A percentile compares a stretch with the other conserved stretches of the same genome.
Evolutionary conservation across 2,329 filamentous ascomycete genomes (phyloP).

Genomic region (Fusarium sororula): DNA sequence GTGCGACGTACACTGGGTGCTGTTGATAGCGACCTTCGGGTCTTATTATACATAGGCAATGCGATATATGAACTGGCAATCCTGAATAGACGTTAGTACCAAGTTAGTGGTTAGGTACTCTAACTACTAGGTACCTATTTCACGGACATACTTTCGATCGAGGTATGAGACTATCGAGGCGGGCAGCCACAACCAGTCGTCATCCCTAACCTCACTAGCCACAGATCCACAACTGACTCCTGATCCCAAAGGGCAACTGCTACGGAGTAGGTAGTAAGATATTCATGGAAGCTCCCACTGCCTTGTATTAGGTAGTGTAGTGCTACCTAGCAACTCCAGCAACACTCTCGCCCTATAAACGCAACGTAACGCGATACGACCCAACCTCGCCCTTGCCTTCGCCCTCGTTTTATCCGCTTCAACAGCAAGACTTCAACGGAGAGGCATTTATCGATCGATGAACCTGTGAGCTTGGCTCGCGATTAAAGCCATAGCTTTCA

Average conservation of each 20-base stretch:
- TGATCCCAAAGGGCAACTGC: slow-evolving; percentile 19
- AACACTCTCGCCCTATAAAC: not conserved
- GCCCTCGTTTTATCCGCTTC: not conserved
- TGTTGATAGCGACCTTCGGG: not conserved
- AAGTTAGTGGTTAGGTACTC: not conserved
- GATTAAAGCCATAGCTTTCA: slow-evolving; percentile 15
- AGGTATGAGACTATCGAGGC: not conserved
- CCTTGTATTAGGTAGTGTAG: not conserved
- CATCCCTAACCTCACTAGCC: slow-evolving; percentile 12
- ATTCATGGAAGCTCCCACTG: slow-evolving; percentile 18
- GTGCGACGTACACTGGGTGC: not conserved
- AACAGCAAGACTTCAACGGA: not conserved
- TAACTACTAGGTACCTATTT: no score
- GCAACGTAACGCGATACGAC: not conserved
- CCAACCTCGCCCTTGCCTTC: not conserved
- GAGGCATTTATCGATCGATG: slow-evolving; percentile 14
- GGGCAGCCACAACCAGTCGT: slow-evolving; percentile 27
- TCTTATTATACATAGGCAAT: not conserved
- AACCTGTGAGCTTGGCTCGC: not conserved
- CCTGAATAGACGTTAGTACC: not conserved
- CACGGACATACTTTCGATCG: not conserved
- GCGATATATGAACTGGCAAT: not conserved
- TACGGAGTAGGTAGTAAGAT: not conserved
- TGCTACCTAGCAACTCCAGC: slow-evolving; percentile 27
- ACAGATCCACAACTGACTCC: slow-evolving; percentile 8